phyloP scores from a whole-genome alignment of 208 protist species.

The Trypanosoma vivax region DNA sequence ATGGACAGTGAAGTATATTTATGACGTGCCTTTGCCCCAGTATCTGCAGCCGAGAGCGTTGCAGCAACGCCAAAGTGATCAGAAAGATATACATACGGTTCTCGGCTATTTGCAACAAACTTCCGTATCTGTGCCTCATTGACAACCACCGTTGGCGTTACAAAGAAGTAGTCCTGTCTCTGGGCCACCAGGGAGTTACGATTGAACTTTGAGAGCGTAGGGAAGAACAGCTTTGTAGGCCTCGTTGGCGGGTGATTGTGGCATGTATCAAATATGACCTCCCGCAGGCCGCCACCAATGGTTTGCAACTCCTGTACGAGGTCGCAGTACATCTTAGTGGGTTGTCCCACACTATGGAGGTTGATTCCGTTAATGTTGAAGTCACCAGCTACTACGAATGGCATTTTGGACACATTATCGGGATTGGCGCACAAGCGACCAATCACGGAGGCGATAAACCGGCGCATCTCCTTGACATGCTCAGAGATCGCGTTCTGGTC shows the following conservation, averaged over 20 bases:
- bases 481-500: slow-evolving; percentile 34
- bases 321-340: slow-evolving; percentile 50
- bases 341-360: slow-evolving; percentile 20
- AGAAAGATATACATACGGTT: slow-evolving; percentile 83
- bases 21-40: background rate
- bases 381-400: slow-evolving; percentile 77
- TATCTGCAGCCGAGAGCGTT: slow-evolving; percentile 15
- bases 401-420: slow-evolving; percentile 13
- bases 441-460: slow-evolving; percentile 62
- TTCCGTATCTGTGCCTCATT: slow-evolving; percentile 47
- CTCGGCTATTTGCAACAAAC: slow-evolving; percentile 66
- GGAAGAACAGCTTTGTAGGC: slow-evolving; percentile 75
- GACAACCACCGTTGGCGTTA: slow-evolving; percentile 32
- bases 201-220: slow-evolving; percentile 70
- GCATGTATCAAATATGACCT: slow-evolving; percentile 51
- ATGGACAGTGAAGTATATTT: slow-evolving; percentile 8
- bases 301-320: slow-evolving; percentile 58
- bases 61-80: slow-evolving; percentile 82
- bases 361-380: slow-evolving; percentile 84
- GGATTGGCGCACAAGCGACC: slow-evolving; percentile 31
- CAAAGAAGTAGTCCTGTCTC: slow-evolving; percentile 85
- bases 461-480: slow-evolving; percentile 71
- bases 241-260: slow-evolving; percentile 63
- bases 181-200: slow-evolving; percentile 50
- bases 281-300: slow-evolving; percentile 41